Conservation (phyloP, 2,329 filamentous ascomycete genomes). For the Sclerotinia nivalis region DNA sequence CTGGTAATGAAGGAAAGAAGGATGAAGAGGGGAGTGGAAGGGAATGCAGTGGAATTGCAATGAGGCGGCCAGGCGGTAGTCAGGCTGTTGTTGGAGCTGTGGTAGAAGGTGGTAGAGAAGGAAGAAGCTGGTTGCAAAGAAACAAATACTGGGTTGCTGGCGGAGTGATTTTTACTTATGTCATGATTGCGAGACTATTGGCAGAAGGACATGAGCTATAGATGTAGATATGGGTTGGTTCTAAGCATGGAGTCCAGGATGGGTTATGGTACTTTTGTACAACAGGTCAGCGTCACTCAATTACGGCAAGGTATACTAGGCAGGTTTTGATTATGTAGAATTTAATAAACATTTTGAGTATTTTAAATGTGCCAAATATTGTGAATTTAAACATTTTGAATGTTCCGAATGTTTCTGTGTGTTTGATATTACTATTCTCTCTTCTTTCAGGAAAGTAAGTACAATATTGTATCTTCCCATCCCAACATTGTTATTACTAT, state of each 20-base stretch:
- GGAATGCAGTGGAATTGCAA: conserved; percentile 61
- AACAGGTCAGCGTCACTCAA: conserved; percentile 1
- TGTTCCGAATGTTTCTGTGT: background rate
- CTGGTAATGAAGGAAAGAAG: conserved; percentile 63
- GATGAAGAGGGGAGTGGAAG: conserved; percentile 50
- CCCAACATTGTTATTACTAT: background rate
- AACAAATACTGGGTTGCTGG: conserved; percentile 77
- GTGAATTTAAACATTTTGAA: too few species aligned
- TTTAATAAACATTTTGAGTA: too few species aligned
- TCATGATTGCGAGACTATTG: conserved; percentile 75
- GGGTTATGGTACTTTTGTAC: conserved; percentile 11
- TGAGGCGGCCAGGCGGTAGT: conserved; percentile 61
- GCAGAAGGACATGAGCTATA: conserved; percentile 32
- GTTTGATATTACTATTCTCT: conserved; percentile 4
- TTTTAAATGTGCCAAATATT: background rate
- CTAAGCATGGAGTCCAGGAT: conserved; percentile 18
- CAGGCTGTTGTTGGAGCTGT: conserved; percentile 58
- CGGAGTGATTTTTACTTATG: conserved; percentile 75
- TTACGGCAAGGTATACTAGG: background rate
- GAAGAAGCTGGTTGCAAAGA: conserved; percentile 76
- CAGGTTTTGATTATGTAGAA: background rate
- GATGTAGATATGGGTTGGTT: background rate
- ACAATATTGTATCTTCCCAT: background rate
- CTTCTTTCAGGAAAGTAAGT: background rate
- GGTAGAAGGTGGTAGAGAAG: conserved; percentile 78